Evolutionary conservation across 1,139 yeast species (phyloP).

Genomic region (Suhomyces choctaworum): DNA sequence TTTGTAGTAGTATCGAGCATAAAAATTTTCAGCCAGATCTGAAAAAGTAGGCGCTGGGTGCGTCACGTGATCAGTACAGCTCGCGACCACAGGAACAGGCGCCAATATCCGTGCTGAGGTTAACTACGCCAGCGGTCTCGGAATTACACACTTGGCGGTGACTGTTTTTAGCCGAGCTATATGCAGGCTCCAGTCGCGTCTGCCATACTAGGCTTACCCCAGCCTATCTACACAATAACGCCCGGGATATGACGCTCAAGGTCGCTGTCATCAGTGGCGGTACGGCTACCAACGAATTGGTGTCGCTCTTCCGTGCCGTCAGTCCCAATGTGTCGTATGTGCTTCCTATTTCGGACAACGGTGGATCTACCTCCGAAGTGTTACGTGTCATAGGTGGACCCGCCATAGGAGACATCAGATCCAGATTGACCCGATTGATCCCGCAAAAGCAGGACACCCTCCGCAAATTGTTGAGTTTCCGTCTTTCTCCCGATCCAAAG

Average conservation of each 20-base stretch:
- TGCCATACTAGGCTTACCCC: background rate
- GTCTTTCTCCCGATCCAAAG: conserved; percentile 55
- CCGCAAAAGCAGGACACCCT: conserved; percentile 48
- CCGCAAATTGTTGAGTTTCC: conserved; percentile 53
- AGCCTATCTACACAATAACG: background rate
- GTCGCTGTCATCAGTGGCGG: conserved; percentile 68
- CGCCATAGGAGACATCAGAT: conserved; percentile 89
- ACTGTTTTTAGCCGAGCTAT: conserved; percentile 38
- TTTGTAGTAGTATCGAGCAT: conserved; percentile 3
- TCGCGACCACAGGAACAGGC: background rate
- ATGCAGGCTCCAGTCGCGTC: conserved; percentile 20
- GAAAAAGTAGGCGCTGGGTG: conserved; percentile 17
- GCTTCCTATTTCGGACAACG: conserved; percentile 87
- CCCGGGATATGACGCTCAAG: conserved; percentile 7
- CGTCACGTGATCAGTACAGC: conserved; percentile 7
- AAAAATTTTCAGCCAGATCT: conserved; percentile 8
- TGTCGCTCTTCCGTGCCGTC: conserved; percentile 46
- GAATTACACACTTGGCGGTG: conserved; percentile 35
- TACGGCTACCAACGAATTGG: conserved; percentile 70
- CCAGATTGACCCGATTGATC: conserved; percentile 74
- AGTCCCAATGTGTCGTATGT: conserved; percentile 56
- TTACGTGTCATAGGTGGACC: conserved; percentile 92
- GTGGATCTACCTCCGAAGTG: conserved; percentile 92
- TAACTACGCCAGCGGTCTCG: conserved; percentile 34
- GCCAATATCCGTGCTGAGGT: conserved; percentile 21